Base-by-base conservation (phyloP, 768 basidiomycete genomes). In the Neoboletus magnificus region DNA sequence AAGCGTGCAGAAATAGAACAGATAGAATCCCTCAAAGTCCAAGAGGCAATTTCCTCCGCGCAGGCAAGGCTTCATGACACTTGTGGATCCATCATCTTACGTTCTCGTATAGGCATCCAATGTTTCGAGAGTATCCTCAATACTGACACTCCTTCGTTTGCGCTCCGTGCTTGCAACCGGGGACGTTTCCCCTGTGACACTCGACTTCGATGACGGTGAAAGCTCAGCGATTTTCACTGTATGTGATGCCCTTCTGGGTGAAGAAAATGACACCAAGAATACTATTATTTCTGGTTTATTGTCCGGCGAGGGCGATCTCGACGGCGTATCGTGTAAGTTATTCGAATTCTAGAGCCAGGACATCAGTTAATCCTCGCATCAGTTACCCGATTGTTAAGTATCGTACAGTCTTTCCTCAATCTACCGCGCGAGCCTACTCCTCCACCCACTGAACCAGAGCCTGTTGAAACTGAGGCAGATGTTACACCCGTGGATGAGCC, bases 371-470 rank as follows among this genome's bases (percentile, higher is more conserved):
- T 46, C 30, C 39, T 52, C 52, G n/a, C 57, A 52, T 58, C 47
- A 92, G 90, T 83, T 71, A 72, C 81, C 10, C 83, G 85, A 33
- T 65, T 91, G 49, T 58, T 80, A 35, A 84, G 85, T 62, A 82
- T 88, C 50, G 77, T 76, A 9, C 71, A 82, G 36, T 71, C 74
- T 6, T 79, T 79, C 58, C 75, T 84, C 41, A 77, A 82, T 63
- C 80, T 82, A 52, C 79, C 73, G 0, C 67, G 67, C 32, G 65
- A 68, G 48, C 62, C 67, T 15, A 61, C 62, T 48, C 61, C 71
- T 20, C 66, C 74, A 16, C 77, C 74, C 42, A 68, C 62, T 60
- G 64, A 71, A 27, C 63, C 69, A 41, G 67, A 67, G 33, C 59
- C 69, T 32, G 58, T 54, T 2, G 74, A 75, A 44, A 41, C 64